Base-by-base conservation (phyloP, 2,329 filamentous ascomycete species). In the Nemania sp. region DNA sequence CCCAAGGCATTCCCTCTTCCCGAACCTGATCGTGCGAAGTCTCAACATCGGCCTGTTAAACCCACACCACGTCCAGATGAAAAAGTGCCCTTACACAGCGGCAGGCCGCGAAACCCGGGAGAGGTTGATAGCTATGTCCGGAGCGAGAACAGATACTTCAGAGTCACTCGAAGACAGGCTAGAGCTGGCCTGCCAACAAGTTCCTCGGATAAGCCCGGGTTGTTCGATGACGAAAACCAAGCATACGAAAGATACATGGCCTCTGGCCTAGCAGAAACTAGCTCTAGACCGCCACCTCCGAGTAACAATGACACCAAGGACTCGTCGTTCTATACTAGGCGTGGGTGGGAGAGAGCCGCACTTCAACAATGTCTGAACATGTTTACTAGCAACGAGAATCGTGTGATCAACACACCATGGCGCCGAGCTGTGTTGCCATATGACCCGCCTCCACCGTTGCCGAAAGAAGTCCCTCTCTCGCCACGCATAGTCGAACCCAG, bases 261-360 rank as follows among this genome's bases (percentile, higher is more conserved):
- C 4, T 3, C 6, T 9, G 56, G 58, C 22, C 4, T 33, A 22
- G 33, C 12, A 23, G 42, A 37, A 17, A 54, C 34, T 17, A 24
- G 37, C 23, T 8, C 26, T 7, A 42, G 49, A 9, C 37, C 40
- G 19, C 52, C 56, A 23, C 46, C 44, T 45, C 36, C 28, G 3
- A n/a, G 39, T 26, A 23, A 34, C 28, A 12, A 9, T 9, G 24
- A 33, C 23, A 17, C 45, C 19, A 56, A 46, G 43, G 56, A 31
- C 11, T 26, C 19, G 14, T 5, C 51, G 20, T 64, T 60, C 41
- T 62, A 61, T 22, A 17, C 45, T 3, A 70, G 74, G 46, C 74
- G 75, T 9, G 78, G 77, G 1, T 70, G 69, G 49, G 70, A 73
- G 36, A 73, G 78, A 39, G 78, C 76, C 6, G 77, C 72, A 15